These are phyloP conservation scores for Stylosanthes scabra DNA, from an alignment of 331 rosid genomes.

Conservation along the genomic window DNA sequence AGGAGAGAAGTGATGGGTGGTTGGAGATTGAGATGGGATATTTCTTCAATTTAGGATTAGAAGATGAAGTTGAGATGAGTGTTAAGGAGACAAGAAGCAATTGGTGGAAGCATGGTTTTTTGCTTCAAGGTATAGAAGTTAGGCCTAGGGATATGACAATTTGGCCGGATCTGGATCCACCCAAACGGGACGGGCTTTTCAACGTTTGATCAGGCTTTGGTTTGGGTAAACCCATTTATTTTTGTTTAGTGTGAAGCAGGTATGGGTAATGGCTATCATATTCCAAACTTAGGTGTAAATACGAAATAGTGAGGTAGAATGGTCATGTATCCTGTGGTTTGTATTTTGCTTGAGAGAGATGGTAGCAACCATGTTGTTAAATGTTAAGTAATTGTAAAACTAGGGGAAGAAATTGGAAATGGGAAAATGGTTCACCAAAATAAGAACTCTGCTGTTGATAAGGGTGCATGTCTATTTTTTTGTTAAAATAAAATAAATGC, in stretches of 20 bases:
- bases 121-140: slow-evolving; percentile 50
- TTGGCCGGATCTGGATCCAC: background rate
- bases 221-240: too few relatives aligned
- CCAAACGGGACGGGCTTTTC: too few relatives aligned
- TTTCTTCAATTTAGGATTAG: slow-evolving; percentile 39
- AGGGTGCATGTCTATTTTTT: too few relatives aligned
- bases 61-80: slow-evolving; percentile 28
- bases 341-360: slow-evolving; percentile 39
- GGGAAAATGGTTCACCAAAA: background rate
- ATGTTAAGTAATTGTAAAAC: background rate
- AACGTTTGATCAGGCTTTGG: too few relatives aligned
- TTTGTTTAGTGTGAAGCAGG: too few relatives aligned
- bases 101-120: slow-evolving; percentile 34
- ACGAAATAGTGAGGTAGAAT: too few relatives aligned
- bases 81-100: slow-evolving; percentile 5
- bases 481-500: too few relatives aligned
- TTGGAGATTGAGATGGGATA: slow-evolving; percentile 58
- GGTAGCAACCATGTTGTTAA: background rate
- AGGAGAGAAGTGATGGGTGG: slow-evolving; percentile 51
- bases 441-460: too few relatives aligned
- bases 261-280: too few relatives aligned
- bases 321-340: slow-evolving; percentile 34
- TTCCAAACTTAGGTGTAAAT: too few relatives aligned
- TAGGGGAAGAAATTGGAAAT: background rate
- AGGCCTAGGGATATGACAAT: slow-evolving; percentile 29